phyloP scores from a whole-genome alignment of 2,329 filamentous ascomycete species.

The Aureobasidium sp. region DNA sequence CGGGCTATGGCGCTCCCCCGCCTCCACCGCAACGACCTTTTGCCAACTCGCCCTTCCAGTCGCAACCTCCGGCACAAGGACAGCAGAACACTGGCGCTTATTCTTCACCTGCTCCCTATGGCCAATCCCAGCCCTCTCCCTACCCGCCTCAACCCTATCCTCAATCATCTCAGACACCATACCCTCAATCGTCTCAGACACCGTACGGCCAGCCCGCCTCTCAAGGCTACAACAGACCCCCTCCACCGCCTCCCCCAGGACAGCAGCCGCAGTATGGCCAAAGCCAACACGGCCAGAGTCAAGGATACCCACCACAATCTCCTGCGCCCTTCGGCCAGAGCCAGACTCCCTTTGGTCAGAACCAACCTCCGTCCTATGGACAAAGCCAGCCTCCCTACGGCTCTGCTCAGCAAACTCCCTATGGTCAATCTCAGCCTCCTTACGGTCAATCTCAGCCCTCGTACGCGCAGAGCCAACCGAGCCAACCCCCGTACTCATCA shows the following conservation, averaged over 20 bases:
- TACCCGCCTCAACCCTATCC: slow-evolving; percentile 21
- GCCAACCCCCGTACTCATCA: background rate
- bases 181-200: slow-evolving; percentile 16
- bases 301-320: slow-evolving; percentile 1
- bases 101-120: slow-evolving; percentile 27
- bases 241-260: slow-evolving; percentile 18
- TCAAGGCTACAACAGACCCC: slow-evolving; percentile 15
- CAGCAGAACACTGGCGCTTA: slow-evolving; percentile 15
- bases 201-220: background rate
- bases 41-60: slow-evolving; percentile 18
- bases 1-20: slow-evolving; percentile 21
- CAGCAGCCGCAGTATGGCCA: slow-evolving; percentile 16
- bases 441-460: background rate
- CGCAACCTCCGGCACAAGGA: slow-evolving; percentile 13
- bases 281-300: background rate
- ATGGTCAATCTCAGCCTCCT: background rate
- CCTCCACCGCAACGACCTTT: slow-evolving; percentile 33
- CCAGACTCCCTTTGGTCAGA: slow-evolving; percentile 2
- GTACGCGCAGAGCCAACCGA: no score
- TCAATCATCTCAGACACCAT: slow-evolving; percentile 15
- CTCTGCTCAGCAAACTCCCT: background rate
- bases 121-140: slow-evolving; percentile 19
- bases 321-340: background rate
- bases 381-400: background rate
- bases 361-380: background rate